Evolutionary conservation across 176 grass and related monocot species (phyloP).

Genomic region (Ensete glaucum): DNA sequence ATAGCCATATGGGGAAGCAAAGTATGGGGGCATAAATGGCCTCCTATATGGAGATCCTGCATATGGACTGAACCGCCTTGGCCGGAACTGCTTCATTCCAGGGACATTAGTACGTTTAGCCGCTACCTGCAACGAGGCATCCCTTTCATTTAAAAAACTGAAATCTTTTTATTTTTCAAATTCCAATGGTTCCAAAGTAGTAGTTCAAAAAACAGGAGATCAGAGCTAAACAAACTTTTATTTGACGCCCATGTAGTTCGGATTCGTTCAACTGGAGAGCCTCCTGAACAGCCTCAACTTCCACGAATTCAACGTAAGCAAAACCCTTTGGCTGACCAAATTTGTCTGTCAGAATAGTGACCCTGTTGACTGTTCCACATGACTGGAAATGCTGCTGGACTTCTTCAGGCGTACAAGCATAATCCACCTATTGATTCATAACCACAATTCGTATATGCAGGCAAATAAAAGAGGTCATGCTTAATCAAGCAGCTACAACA

Average conservation of each 20-base stretch:
- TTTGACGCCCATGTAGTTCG: conserved; percentile 2
- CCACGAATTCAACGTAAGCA: conserved; percentile 3
- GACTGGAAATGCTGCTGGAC: conserved; percentile 10
- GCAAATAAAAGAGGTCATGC: not conserved
- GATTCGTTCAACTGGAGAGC: conserved; percentile 6
- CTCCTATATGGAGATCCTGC: conserved; percentile 47
- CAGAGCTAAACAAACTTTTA: not conserved
- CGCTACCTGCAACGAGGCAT: not conserved
- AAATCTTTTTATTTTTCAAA: no score
- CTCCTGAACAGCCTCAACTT: not conserved
- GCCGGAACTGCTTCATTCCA: not conserved
- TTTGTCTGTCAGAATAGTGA: conserved; percentile 6
- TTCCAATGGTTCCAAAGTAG: no score
- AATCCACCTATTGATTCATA: conserved; percentile 1
- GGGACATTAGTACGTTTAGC: conserved; percentile 5
- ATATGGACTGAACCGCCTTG: conserved; percentile 46
- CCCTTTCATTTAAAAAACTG: not conserved
- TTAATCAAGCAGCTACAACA: not conserved
- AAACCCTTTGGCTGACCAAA: conserved; percentile 7
- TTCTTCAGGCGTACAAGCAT: conserved; percentile 6
- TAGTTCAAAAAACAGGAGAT: not conserved
- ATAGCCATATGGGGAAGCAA: conserved; percentile 50
- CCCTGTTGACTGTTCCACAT: conserved; percentile 9
- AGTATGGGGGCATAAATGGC: conserved; percentile 48
- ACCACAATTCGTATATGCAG: not conserved